Conservation (phyloP, 2,329 filamentous ascomycete genomes). For the Ceratocystis huliohia region DNA sequence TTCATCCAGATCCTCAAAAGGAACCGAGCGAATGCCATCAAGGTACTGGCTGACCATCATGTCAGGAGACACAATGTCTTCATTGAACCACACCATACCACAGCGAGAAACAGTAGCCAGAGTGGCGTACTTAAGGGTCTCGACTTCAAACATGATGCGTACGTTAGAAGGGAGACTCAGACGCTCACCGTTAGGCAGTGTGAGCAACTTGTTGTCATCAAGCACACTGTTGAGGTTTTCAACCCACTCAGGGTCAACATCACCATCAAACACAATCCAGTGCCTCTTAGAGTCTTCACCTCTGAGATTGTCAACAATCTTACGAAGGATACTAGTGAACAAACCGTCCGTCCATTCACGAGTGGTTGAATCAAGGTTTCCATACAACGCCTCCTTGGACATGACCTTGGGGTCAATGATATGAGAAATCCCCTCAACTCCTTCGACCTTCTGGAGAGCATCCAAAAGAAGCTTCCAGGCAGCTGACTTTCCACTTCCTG, state of each 20-base stretch:
- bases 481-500: conserved; percentile 91
- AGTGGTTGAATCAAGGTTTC: conserved; percentile 89
- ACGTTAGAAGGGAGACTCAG: conserved; percentile 89
- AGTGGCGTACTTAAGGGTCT: conserved; percentile 93
- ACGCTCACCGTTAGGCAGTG: conserved; percentile 92
- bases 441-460: conserved; percentile 80
- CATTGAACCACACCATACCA: conserved; percentile 99
- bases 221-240: conserved; percentile 99
- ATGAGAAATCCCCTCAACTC: conserved; percentile 85
- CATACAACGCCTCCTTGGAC: conserved; percentile 96
- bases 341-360: conserved; percentile 98
- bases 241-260: conserved; percentile 98
- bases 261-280: conserved; percentile 98
- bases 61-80: conserved; percentile 81
- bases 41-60: conserved; percentile 94
- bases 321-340: conserved; percentile 93
- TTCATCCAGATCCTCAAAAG: conserved; percentile 93
- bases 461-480: conserved; percentile 89
- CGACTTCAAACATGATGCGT: conserved; percentile 99
- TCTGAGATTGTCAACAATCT: conserved; percentile 96
- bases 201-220: conserved; percentile 97
- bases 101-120: conserved; percentile 98
- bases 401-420: conserved; percentile 99
- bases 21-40: conserved; percentile 63
- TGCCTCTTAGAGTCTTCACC: conserved; percentile 94